Base-by-base conservation (phyloP, 1,284 basidiomycete genomes). In the Papiliotrema laurentii region DNA sequence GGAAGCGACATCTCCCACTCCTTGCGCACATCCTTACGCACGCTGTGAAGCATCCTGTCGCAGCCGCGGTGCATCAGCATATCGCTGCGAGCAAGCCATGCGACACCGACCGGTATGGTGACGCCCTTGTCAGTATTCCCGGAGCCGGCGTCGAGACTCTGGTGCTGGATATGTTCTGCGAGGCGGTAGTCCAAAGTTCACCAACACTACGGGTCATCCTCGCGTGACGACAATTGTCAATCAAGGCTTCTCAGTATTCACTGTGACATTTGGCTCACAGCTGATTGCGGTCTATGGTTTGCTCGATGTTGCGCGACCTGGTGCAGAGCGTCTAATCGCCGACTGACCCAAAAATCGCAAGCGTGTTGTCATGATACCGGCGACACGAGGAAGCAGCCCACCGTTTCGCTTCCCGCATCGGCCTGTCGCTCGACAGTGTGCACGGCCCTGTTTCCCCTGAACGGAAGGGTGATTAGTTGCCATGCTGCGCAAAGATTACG, bases 161-260 rank as follows among this genome's bases (percentile, higher is more conserved):
- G n/a, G 9, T 9, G 30, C 30, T 33, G 10, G 30, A 10, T 33
- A 33, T 33, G n/a, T n/a, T 33, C 30, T 33, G 10, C 30, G 30
- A 33, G 30, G 30, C n/a, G 30, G 30, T 33, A 33, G 30, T 33
- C 30, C 30, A n/a, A n/a, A 9, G 9, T 33, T 33, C 30, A 33
- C 30, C 30, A 33, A n/a, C n/a, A 33, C 30, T 33, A 9, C n/a
- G 10, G 30, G 30, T 9, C 30, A 33, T 33, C 30, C 30, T 9
- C 30, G 30, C 30, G 30, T 33, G 10, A n/a, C n/a, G 10, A 10
- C 30, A n/a, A 9, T 33, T 9, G 10, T 33, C 30, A n/a, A 33
- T n/a, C 30, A 33, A 33, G 30, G 30, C 30, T 73, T 74, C 30
- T 33, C 30, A 33, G 30, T 33, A 9, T 33, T 33, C n/a, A n/a